A percentile compares a stretch with the other conserved stretches of the same genome.
phyloP scores from a whole-genome alignment of 371 early-diverging fungal genomes.

The Rhizopus delemar region DNA sequence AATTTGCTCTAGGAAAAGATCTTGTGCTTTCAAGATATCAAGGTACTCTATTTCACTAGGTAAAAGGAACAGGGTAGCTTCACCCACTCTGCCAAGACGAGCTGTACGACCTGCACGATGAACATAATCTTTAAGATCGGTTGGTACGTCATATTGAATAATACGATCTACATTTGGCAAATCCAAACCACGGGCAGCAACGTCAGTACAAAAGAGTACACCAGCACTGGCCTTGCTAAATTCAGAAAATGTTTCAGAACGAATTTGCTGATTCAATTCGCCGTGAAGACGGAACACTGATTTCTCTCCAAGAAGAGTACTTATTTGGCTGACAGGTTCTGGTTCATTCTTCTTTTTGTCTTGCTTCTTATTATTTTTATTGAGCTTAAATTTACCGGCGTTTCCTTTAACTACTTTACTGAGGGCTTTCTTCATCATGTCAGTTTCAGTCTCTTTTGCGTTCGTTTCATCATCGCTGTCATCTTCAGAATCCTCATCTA shows the following conservation, averaged over 20 bases:
- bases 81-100: constrained; percentile 85
- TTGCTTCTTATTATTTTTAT: too few relatives aligned
- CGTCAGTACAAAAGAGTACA: constrained; percentile 94
- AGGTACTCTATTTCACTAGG: constrained; percentile 90
- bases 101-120: constrained; percentile 99
- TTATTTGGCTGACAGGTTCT: constrained; percentile 36
- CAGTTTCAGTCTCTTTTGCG: constrained; percentile 25
- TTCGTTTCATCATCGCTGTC: constrained; percentile 38
- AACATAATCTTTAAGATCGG: constrained; percentile 89
- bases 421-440: constrained; percentile 29
- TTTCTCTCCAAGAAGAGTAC: constrained; percentile 58
- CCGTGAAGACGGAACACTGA: constrained; percentile 88
- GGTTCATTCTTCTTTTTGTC: constrained; percentile 21
- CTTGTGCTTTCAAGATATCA: constrained; percentile 70
- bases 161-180: constrained; percentile 90
- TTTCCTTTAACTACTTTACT: constrained; percentile 19
- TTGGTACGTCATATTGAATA: constrained; percentile 98
- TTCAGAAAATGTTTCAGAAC: constrained; percentile 72
- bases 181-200: constrained; percentile 98
- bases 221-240: constrained; percentile 69
- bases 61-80: constrained; percentile 79
- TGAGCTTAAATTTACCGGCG: constrained; percentile 22
- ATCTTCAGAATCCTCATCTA: constrained; percentile 46
- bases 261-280: constrained; percentile 75
- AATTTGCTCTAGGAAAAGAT: constrained; percentile 55